Evolutionary conservation across 495 filamentous ascomycete species (phyloP), one percentile per base, ranked within the genome.

Genomic region (Chaetomium tenue): DNA sequence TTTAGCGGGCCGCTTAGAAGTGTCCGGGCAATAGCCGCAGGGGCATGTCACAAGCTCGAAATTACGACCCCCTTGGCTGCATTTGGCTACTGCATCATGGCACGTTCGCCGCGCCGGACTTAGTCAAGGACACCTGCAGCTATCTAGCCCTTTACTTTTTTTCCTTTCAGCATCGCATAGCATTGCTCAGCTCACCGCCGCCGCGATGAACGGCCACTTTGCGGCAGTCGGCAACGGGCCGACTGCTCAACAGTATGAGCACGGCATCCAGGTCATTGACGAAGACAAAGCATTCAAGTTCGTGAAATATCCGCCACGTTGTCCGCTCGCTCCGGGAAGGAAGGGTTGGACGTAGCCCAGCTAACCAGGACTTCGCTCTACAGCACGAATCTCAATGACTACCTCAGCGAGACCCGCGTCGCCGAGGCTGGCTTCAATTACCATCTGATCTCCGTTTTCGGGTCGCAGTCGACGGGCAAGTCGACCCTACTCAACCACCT

Each of bases 361-460:
- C 26, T 25, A 55, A 69, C 58, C 60, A 54, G 42, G 12, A 54
- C 50, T 26, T 61, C 58, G 16, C 37, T 68, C 48, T 39, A 46
- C 74, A 97, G 91, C 77, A 81, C 85, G 22, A 87, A 92, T 69
- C 81, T 98, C 69, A 88, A 87, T 70, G 85, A 85, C 47, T 98
- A 98, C 76, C 83, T 98, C 50, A 78, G 81, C 63, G 79, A 87
- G 68, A 91, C 92, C 76, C 84, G 88, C 70, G 86, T 96, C 73
- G 88, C 90, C 39, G 84, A 88, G 56, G 87, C 91, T 64, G 94
- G 94, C 72, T 98, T 98, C 86, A 96, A 96, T 77, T 98, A 98
- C 77, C 94, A 98, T 75, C 87, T 98, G 65, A 96, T 98, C 66
- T 96, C 93, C 66, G 94, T 98, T 67, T 98, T 98, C 77, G 94